Evolutionary conservation across 1,284 basidiomycete genomes (phyloP), one percentile per base, ranked within the genome.

Genomic region (Marasmius oreades): DNA sequence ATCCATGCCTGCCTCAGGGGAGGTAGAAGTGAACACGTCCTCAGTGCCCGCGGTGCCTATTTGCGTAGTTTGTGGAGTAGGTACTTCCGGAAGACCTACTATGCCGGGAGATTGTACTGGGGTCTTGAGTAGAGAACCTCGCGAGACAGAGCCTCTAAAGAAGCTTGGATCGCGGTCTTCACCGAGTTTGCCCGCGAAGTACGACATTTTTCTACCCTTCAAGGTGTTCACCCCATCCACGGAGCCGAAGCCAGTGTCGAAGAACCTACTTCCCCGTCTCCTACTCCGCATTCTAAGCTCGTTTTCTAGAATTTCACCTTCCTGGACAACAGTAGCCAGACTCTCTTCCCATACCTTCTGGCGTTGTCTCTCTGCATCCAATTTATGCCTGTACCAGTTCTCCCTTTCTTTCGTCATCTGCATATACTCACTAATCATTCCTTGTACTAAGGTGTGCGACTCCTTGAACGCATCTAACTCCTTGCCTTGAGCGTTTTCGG

Each of bases 331-430:
- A 0, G 85, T 82, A 52, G 89, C 85, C 66, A 98, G 75, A 70
- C 92, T 95, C 71, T 95, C 91, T 72, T 98, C 95, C 96, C 95
- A 98, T 20, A 95, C 77, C 31, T 77, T 81, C 66, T 90, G 84
- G 24, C 92, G 80, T 67, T 87, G 83, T 50, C 83, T 78, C 67
- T 97, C 94, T 20, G 79, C 77, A 61, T 79, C 77, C 14, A 93
- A 76, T 57, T 81, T 75, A 34, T 73, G 73, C 51, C 74, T 74
- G 75, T 87, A 93, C 84, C 89, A 98, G 45, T 82, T 79, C 64
- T 98, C 95, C n/a, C 96, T 80, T 53, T 90, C 87, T 48, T 78
- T 77, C 1, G 82, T 78, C 85, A 95, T 94, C 36, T 78, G 70
- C 5, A 86, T 73, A 64, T 92, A 94, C 57, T 91, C 86, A 47